Base-by-base conservation (phyloP, 2,329 filamentous ascomycete genomes). In the Stachybotrys echinatus region DNA sequence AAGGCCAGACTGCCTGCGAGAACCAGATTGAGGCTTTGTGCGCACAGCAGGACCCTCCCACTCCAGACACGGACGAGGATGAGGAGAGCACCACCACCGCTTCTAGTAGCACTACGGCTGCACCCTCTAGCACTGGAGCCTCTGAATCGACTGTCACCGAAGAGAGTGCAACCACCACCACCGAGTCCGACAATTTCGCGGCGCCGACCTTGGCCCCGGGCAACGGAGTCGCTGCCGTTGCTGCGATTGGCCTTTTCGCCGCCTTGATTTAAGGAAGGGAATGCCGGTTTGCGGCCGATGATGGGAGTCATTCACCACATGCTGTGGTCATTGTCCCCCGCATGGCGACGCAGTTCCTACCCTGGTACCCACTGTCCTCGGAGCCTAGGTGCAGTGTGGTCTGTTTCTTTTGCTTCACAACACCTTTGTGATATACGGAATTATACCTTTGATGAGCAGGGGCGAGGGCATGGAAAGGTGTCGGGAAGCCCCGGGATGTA, bases 241-340 rank as follows among this genome's bases (percentile, higher is more conserved):
- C 71, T 31, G 79, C 76, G 51, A 62, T 77, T 42, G 79, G 76
- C 49, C 61, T 81, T 42, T 65, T 81, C 53, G 79, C 77, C 55
- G 77, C 75, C 57, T 62, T 80, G 55, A 62, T 81, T 60, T 80
- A 73, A 52, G 56, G 49, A 48, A 48, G 39, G n/a, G n/a, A n/a
- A n/a, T n/a, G n/a, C n/a, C n/a, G n/a, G n/a, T n/a, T n/a, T n/a
- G n/a, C n/a, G n/a, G n/a, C n/a, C n/a, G n/a, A n/a, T n/a, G n/a
- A n/a, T n/a, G n/a, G n/a, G n/a, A n/a, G n/a, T n/a, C n/a, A n/a
- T n/a, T n/a, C n/a, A n/a, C n/a, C n/a, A n/a, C n/a, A n/a, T n/a
- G n/a, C n/a, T n/a, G n/a, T n/a, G n/a, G n/a, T n/a, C n/a, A n/a
- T n/a, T n/a, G n/a, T n/a, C n/a, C n/a, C n/a, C n/a, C n/a, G n/a